Percentiles rank a stretch among this genome's conserved stretches.
Conservation (phyloP, 352 stramenopile genomes). For the Phytopythium helicoides region DNA sequence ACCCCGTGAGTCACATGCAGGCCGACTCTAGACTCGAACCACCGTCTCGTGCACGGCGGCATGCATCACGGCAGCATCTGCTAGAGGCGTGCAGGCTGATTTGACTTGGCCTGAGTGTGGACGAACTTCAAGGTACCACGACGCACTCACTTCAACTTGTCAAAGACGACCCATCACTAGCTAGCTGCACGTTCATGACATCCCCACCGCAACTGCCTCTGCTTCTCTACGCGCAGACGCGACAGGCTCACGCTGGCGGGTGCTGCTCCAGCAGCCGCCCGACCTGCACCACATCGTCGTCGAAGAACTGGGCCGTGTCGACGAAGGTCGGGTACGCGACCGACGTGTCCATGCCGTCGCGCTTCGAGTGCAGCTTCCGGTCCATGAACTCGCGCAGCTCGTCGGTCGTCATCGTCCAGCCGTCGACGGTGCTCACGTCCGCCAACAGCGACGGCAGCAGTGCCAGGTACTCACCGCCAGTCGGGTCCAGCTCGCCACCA, state of each 20-base stretch:
- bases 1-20: no score
- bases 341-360: conserved; percentile 49
- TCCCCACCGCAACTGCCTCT: no score
- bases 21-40: no score
- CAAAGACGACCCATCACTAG: no score
- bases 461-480: conserved; percentile 31
- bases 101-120: no score
- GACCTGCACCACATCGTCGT: conserved; percentile 32
- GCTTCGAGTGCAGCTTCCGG: conserved; percentile 50
- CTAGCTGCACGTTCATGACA: no score
- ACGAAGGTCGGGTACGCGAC: conserved; percentile 48
- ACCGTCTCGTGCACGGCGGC: no score
- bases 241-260: background rate
- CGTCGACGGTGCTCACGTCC: conserved; percentile 17
- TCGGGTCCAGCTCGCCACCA: conserved; percentile 15
- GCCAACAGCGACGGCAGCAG: conserved; percentile 38
- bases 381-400: conserved; percentile 56
- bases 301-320: conserved; percentile 46
- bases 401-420: conserved; percentile 26
- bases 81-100: no score
- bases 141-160: no score
- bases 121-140: no score
- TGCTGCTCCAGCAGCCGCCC: conserved; percentile 17
- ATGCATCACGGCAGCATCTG: no score
- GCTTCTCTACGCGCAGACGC: no score